Base-by-base conservation (phyloP, 441 rosid species). In the Aquilaria agallochum region DNA sequence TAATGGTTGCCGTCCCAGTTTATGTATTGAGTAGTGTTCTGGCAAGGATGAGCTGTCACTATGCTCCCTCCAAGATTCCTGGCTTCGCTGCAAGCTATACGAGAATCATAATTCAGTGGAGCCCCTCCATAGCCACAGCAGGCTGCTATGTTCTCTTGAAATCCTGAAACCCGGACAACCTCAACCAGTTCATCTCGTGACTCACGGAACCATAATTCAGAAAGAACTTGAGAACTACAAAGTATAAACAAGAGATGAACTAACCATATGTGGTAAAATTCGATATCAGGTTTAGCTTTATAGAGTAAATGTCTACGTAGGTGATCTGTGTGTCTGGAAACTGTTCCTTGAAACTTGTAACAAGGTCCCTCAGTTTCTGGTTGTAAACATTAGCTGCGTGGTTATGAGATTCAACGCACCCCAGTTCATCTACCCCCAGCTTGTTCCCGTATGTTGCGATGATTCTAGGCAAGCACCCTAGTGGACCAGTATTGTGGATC, bases 1-100 rank as follows among this genome's bases (percentile, higher is more conserved):
- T 81, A 83, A 63, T 83, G 89, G 60, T 72, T 63, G n/a, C 87
- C 92, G 63, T 81, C 92, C 92, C 85, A 83, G 34, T 71, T 79
- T 31, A 86, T 74, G 44, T 78, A 72, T 56, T 83, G 76, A 31
- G 80, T 51, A 9, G 75, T 72, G 52, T 70, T 70, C 32, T 49
- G 66, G 72, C 89, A 79, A 51, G 83, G 50, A 50, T 56, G 64
- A 32, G 75, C 81, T 3, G 70, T 69, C 42, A 74, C 58, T 14
- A 9, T 66, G n/a, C 68, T 83, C 36, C 83, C 87, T 42, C 76
- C 73, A 69, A 74, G 15, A 13, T 11, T 69, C 59, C 31, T 73
- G 20, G 85, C 79, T 11, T 66, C 58, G 9, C 87, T 87, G 53
- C 89, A 86, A 44, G 52, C 60, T 50, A 83, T 55, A 44, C 79